Conservation (phyloP, 768 basidiomycete genomes). For the Brasilioporus rufonigricans region DNA sequence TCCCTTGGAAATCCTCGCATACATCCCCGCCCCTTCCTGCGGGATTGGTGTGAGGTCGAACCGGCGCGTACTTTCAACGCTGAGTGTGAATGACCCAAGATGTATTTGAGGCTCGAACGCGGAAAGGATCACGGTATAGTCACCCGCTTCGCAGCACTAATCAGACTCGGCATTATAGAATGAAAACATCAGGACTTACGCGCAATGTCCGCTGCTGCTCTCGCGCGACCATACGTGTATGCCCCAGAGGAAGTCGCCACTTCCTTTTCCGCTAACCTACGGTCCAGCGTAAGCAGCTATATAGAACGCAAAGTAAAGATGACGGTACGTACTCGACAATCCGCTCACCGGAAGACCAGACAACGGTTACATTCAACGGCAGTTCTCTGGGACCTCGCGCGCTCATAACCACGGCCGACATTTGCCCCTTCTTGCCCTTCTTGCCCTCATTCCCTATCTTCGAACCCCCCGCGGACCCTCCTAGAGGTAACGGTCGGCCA, state of each 20-base stretch:
- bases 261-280: slow-evolving; percentile 62
- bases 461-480: not conserved
- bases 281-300: not conserved
- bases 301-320: not conserved
- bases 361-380: slow-evolving; percentile 68
- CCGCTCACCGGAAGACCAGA: slow-evolving; percentile 75
- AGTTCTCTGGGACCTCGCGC: slow-evolving; percentile 60
- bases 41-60: too few species aligned
- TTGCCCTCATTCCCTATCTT: slow-evolving; percentile 4
- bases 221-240: slow-evolving; percentile 77
- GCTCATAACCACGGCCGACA: slow-evolving; percentile 42
- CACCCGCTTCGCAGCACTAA: too few species aligned
- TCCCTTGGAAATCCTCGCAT: slow-evolving; percentile 61
- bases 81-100: slow-evolving; percentile 62
- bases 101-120: slow-evolving; percentile 71
- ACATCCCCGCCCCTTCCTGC: slow-evolving; percentile 96
- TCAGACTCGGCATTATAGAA: too few species aligned
- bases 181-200: slow-evolving; percentile 41
- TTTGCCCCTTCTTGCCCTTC: slow-evolving; percentile 22
- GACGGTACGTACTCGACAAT: slow-evolving; percentile 62
- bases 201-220: slow-evolving; percentile 47
- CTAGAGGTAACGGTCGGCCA: too few species aligned
- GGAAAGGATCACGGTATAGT: slow-evolving; percentile 81
- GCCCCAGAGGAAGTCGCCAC: slow-evolving; percentile 72
- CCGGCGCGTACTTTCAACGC: slow-evolving; percentile 59